phyloP scores from a whole-genome alignment of 306 rosid genomes.

The Inga leiocalycina region DNA sequence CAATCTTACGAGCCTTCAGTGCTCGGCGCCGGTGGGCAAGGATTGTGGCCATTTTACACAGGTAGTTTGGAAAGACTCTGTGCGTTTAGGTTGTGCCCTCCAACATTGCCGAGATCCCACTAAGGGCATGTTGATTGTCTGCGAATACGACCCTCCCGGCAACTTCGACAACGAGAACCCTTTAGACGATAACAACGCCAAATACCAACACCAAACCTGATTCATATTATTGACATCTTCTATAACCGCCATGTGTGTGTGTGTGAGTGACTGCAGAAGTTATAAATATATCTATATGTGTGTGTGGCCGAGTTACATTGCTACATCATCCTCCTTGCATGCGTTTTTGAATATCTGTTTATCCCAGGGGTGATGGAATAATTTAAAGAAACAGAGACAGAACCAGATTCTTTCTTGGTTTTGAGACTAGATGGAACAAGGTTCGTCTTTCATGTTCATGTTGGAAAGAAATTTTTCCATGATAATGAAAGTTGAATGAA shows the following conservation, averaged over 20 bases:
- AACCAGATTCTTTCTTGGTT: background rate
- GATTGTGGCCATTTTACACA: conserved; percentile 78
- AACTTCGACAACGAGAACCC: conserved; percentile 54
- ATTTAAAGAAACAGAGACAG: background rate
- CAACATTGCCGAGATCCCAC: conserved; percentile 23
- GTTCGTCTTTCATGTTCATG: background rate
- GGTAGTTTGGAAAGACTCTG: conserved; percentile 56
- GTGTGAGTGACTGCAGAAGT: background rate
- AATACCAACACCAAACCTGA: background rate
- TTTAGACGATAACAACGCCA: conserved; percentile 17
- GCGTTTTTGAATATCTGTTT: background rate
- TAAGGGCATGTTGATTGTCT: conserved; percentile 37
- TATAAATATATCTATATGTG: background rate
- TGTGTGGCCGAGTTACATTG: background rate
- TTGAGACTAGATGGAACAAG: background rate
- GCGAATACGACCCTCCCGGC: conserved; percentile 76
- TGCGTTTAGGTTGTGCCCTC: conserved; percentile 53
- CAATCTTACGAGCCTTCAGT: conserved; percentile 27
- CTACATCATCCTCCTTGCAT: background rate
- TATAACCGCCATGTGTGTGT: background rate
- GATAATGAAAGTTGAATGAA: background rate
- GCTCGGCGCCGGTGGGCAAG: background rate
- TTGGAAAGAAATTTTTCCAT: background rate
- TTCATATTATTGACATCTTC: background rate
- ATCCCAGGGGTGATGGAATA: background rate